These are phyloP conservation scores for Thinopyrum elongatum DNA, from an alignment of 176 grass and related monocot species.

Conservation along the genomic window DNA sequence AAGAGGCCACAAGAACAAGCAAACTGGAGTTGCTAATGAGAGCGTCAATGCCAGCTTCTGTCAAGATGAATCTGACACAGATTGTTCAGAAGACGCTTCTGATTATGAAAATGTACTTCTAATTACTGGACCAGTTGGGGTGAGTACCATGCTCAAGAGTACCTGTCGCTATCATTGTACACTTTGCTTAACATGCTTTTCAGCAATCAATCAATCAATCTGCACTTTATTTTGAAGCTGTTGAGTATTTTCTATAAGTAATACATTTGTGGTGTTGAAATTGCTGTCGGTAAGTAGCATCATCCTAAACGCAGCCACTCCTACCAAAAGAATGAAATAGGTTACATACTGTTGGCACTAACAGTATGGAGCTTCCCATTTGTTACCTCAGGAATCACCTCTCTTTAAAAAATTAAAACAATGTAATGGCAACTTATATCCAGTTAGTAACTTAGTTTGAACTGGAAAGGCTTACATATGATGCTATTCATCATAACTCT, in stretches of 20 bases:
- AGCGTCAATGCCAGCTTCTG: constrained; percentile 49
- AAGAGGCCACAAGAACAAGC: constrained; percentile 50
- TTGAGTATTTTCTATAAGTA: not conserved
- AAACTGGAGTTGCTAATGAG: constrained; percentile 41
- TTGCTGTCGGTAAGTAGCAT: not conserved
- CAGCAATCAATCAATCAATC: not conserved
- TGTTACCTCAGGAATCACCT: not conserved
- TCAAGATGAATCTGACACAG: constrained; percentile 57
- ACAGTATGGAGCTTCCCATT: constrained; percentile 16
- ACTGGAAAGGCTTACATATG: constrained; percentile 5
- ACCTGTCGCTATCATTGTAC: constrained; percentile 8
- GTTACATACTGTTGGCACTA: not conserved
- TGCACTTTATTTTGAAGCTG: constrained; percentile 2
- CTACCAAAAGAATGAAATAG: not conserved
- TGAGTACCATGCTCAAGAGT: constrained; percentile 34
- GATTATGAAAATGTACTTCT: constrained; percentile 72
- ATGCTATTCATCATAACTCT: constrained; percentile 12
- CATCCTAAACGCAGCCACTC: not conserved
- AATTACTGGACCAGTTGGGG: constrained; percentile 97
- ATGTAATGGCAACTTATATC: not conserved
- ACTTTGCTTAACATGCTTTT: constrained; percentile 14
- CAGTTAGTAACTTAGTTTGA: constrained; percentile 10
- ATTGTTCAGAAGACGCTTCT: constrained; percentile 52
- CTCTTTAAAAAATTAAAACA: not conserved
- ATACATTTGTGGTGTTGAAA: not conserved